A percentile compares a stretch with the other conserved stretches of the same genome.
Conservation (phyloP, 225 moss, liverwort and hornwort species). For the Climacium dendroides region DNA sequence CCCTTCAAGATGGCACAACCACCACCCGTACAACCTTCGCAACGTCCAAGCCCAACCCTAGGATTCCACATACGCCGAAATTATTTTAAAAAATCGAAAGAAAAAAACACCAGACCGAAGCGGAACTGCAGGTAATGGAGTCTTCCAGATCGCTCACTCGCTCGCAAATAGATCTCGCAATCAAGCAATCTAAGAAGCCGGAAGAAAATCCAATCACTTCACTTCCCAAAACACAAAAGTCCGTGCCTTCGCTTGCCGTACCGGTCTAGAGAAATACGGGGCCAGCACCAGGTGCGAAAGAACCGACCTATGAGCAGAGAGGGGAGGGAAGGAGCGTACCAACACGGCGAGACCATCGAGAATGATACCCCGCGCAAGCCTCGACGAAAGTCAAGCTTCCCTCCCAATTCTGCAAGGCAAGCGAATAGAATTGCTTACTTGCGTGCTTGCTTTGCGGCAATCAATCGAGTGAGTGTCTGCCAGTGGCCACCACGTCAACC, state of each 20-base stretch:
- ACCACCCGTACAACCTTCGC: background rate
- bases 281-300: background rate
- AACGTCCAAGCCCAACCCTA: background rate
- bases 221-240: background rate
- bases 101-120: background rate
- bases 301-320: background rate
- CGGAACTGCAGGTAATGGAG: background rate
- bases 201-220: background rate
- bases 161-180: background rate
- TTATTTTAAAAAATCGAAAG: background rate
- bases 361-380: background rate
- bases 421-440: background rate
- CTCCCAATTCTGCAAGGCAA: background rate
- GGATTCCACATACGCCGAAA: background rate
- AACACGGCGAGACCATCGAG: background rate
- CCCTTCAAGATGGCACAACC: background rate
- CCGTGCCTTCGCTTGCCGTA: background rate
- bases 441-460: background rate
- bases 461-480: background rate
- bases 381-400: background rate
- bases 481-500: background rate
- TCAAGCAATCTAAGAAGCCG: background rate
- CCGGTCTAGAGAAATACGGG: background rate
- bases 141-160: background rate
- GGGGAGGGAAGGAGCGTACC: background rate